Percentiles rank a stretch among this genome's conserved stretches.
Evolutionary conservation across 176 grass and related monocot genomes (phyloP).

Genomic region (Ananas comosus): DNA sequence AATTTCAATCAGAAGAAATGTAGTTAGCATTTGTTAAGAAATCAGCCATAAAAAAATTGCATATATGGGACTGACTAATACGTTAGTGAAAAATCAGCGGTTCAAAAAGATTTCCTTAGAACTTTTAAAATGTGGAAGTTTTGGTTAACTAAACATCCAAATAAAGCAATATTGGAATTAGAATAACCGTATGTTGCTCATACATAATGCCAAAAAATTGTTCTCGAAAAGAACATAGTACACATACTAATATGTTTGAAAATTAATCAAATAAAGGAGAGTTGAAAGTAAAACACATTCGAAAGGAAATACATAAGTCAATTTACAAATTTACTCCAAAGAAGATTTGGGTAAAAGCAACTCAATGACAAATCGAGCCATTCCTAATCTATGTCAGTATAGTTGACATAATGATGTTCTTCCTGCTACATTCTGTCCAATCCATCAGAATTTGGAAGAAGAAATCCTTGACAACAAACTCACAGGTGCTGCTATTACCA

Average conservation of each 20-base stretch:
- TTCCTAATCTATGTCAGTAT: not conserved
- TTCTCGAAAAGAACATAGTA: not conserved
- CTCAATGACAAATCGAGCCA: not conserved
- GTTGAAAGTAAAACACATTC: not conserved
- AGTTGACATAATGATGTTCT: not conserved
- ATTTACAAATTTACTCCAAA: no score
- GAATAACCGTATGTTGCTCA: no score
- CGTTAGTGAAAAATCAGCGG: conserved; percentile 33
- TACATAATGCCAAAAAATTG: not conserved
- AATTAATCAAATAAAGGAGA: not conserved
- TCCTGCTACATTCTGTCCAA: not conserved
- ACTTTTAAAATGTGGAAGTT: not conserved
- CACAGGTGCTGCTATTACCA: no score
- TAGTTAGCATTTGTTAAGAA: conserved; percentile 81
- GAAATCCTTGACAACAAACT: not conserved
- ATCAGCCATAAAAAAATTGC: conserved; percentile 54
- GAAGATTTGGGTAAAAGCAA: no score
- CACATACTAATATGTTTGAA: not conserved
- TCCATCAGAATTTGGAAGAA: not conserved
- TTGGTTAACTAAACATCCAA: no score
- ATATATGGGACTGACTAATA: conserved; percentile 18
- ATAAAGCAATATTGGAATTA: no score
- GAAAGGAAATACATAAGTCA: not conserved
- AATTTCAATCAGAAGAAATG: conserved; percentile 90
- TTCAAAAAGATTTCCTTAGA: conserved; percentile 15